Evolutionary conservation across 2,329 filamentous ascomycete species (phyloP), one percentile per base, ranked within the genome.

Genomic region (Sclerotinia sclerotiorum): DNA sequence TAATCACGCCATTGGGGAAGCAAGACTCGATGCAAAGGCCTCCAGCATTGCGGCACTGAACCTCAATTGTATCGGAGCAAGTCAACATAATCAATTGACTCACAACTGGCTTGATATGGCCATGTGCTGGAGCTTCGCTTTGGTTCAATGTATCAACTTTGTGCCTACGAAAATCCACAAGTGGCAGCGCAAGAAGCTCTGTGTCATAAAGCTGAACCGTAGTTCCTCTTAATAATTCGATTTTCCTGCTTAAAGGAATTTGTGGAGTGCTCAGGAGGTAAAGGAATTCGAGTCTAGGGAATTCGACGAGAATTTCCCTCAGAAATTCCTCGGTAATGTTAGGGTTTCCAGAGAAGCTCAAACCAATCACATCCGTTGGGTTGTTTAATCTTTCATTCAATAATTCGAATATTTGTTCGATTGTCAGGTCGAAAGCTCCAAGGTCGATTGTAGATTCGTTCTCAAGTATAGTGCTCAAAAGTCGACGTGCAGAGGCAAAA

Each of bases 341-440:
- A n/a, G 15, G 27, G 11, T 68, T 68, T 24, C 65, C 66, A 6
- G 66, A 68, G 46, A 68, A 42, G 51, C 24, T 57, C 39, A 68
- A 32, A 27, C 17, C 42, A 39, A 21, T 5, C 8, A 68, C 35
- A 27, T 15, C 65, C 6, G n/a, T 49, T 3, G 66, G 24, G n/a
- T 11, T 15, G 13, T 8, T 21, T 24, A 29, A 48, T 48, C 27
- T 8, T 44, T 48, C 42, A n/a, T 56, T 39, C 58, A 68, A 56
- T 24, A 68, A n/a, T 44, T 68, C 42, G 29, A 13, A 19, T 24
- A 64, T 55, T 19, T 68, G 39, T 4, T 55, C 39, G 21, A 42
- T 29, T 7, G 24, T 24, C 4, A 68, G 21, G 4, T 64, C 42
- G n/a, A 68, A 64, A 4, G 66, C 42, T 8, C 51, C 32, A 42